Evolutionary conservation across 2,329 filamentous ascomycete species (phyloP).

Genomic region (Apiospora arundinis): DNA sequence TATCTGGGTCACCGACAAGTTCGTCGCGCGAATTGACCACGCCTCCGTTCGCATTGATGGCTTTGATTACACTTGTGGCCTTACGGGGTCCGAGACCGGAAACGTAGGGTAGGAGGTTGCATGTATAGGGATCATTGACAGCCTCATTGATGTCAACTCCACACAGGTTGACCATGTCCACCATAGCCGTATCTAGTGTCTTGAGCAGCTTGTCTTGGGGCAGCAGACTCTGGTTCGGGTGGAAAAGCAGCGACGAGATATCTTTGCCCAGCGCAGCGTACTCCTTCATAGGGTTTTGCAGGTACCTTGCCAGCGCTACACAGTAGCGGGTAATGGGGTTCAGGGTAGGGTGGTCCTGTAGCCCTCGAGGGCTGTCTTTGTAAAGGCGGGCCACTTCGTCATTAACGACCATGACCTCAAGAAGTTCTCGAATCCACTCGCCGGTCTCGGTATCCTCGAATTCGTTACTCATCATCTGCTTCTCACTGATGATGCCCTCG

Average conservation of each 20-base stretch:
- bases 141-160: conserved; percentile 96
- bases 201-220: conserved; percentile 86
- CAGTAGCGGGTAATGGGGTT: conserved; percentile 85
- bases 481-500: conserved; percentile 77
- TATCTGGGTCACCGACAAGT: conserved; percentile 86
- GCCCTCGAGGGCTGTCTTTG: conserved; percentile 84
- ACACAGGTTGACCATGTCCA: conserved; percentile 97
- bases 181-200: conserved; percentile 92
- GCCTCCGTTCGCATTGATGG: conserved; percentile 90
- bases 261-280: conserved; percentile 93
- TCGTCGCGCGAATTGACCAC: conserved; percentile 84
- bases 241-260: conserved; percentile 84
- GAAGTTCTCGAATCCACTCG: conserved; percentile 75
- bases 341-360: conserved; percentile 80
- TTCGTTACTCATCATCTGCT: conserved; percentile 78
- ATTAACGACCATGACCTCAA: conserved; percentile 92
- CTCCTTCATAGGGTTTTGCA: conserved; percentile 96
- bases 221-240: conserved; percentile 87
- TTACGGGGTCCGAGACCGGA: conserved; percentile 93
- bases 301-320: conserved; percentile 84
- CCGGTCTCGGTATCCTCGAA: conserved; percentile 81
- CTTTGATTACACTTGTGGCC: conserved; percentile 82
- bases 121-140: conserved; percentile 78
- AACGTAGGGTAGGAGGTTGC: conserved; percentile 88
- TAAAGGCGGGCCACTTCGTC: conserved; percentile 97